Evolutionary conservation across 768 basidiomycete species (phyloP).

Genomic region (Pleurotus sapidus): DNA sequence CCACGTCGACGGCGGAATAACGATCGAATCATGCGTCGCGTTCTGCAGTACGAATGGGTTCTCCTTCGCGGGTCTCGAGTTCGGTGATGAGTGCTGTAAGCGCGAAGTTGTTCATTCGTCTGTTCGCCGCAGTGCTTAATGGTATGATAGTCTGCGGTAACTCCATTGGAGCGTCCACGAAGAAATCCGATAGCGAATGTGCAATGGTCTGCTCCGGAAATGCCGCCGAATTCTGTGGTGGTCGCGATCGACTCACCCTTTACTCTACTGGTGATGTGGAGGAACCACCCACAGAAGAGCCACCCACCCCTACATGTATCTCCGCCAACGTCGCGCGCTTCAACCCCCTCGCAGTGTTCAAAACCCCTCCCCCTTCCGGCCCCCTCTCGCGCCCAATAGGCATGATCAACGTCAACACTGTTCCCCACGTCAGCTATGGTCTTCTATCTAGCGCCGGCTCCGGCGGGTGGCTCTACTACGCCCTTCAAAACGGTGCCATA

Average conservation of each 20-base stretch:
- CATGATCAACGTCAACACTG: no score
- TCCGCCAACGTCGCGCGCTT: no score
- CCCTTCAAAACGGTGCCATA: no score
- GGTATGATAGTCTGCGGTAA: not conserved
- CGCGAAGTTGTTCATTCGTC: not conserved
- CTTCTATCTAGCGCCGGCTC: no score
- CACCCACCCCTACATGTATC: no score
- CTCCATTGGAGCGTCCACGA: not conserved
- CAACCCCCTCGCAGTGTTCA: no score
- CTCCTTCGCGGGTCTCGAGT: conserved; percentile 39
- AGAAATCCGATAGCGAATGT: conserved; percentile 25
- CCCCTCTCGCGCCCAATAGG: no score
- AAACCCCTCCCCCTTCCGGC: no score
- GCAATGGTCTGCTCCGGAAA: conserved; percentile 17
- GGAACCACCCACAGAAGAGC: no score
- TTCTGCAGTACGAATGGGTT: conserved; percentile 37
- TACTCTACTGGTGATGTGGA: not conserved
- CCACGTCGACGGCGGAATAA: conserved; percentile 13
- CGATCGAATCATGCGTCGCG: conserved; percentile 35
- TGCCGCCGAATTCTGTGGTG: conserved; percentile 14
- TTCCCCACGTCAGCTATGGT: no score
- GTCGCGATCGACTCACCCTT: conserved; percentile 6
- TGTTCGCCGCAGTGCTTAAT: not conserved
- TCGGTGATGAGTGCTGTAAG: conserved; percentile 16
- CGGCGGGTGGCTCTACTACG: no score